Evolutionary conservation across 352 stramenopile species (phyloP), one percentile per base, ranked within the genome.

Genomic region (Lagenidium sp.): DNA sequence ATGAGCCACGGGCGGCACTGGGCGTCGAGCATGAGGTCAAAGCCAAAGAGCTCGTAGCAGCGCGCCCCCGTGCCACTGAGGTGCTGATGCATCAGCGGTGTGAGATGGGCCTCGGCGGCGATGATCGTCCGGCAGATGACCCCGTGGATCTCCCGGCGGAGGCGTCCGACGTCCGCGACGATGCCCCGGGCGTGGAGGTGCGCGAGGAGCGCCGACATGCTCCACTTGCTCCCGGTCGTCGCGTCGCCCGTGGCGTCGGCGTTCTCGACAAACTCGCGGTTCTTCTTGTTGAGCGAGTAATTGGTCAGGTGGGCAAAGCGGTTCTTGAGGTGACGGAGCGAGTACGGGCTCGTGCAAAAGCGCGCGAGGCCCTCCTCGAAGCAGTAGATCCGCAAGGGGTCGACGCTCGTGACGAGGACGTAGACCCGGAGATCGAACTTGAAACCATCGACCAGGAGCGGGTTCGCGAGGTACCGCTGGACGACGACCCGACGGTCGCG

Each of bases 351-450:
- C 19, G 82, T 93, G 41, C 77, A 90, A 44, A 95, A 94, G 12
- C 83, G 66, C 11, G 72, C 70, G 22, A 96, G 72, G 1, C 85
- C 85, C 48, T 96, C 82, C 16, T 88, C 41, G 47, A 91, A 95
- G 10, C 93, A 41, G 41, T 95, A 96, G 36, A 90, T 76, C 20
- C 82, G 66, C 35, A 96, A 51, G 13, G 85, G 85, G 39, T 94
- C 79, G 26, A 94, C 54, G 35, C 66, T 85, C n/a, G 84, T 95
- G 24, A 94, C 79, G 4, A 95, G 37, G 2, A 95, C 81, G 54
- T 96, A 96, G 35, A 96, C 45, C 8, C 86, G 66, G 19, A 96
- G 53, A 45, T 96, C 86, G 41, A 96, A 96, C 53, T 96, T 96
- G 61, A 74, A 84, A n/a, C 79, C 70, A 23, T 84, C 73, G 22